Percentiles rank a stretch among this genome's conserved stretches.
Conservation (phyloP, 306 rosid genomes). For the Pachyrhizus erosus region DNA sequence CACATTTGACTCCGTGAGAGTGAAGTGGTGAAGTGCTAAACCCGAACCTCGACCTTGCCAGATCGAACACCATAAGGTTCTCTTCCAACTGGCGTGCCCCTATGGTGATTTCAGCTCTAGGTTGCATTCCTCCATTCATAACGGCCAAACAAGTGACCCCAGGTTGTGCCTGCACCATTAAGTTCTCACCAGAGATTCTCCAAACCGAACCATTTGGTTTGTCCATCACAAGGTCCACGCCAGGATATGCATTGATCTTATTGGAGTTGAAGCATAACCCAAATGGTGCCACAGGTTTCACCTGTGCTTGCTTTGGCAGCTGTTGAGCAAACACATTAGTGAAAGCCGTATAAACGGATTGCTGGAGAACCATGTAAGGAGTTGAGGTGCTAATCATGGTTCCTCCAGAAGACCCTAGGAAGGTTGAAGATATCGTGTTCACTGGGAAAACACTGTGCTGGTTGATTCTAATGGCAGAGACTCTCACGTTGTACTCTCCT, state of each 20-base stretch:
- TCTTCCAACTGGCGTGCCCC: conserved; percentile 61
- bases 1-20: conserved; percentile 48
- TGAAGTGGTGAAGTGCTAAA: conserved; percentile 44
- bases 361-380: conserved; percentile 55
- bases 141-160: conserved; percentile 59
- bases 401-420: not conserved
- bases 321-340: conserved; percentile 35
- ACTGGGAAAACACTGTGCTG: conserved; percentile 38
- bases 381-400: conserved; percentile 54
- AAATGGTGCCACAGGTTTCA: conserved; percentile 56
- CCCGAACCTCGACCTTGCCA: conserved; percentile 54
- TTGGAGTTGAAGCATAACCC: conserved; percentile 52
- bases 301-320: conserved; percentile 20
- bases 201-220: conserved; percentile 33
- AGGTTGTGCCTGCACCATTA: conserved; percentile 42
- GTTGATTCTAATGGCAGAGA: conserved; percentile 50
- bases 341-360: conserved; percentile 42
- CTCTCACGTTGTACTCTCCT: conserved; percentile 56
- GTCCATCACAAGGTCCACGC: conserved; percentile 54
- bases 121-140: conserved; percentile 54
- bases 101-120: conserved; percentile 43
- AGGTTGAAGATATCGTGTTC: not conserved
- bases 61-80: conserved; percentile 51
- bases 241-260: not conserved
- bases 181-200: conserved; percentile 52